Evolutionary conservation across 1,284 basidiomycete species (phyloP), one percentile per base, ranked within the genome.

Genomic region (Apiotrichum laibachii): DNA sequence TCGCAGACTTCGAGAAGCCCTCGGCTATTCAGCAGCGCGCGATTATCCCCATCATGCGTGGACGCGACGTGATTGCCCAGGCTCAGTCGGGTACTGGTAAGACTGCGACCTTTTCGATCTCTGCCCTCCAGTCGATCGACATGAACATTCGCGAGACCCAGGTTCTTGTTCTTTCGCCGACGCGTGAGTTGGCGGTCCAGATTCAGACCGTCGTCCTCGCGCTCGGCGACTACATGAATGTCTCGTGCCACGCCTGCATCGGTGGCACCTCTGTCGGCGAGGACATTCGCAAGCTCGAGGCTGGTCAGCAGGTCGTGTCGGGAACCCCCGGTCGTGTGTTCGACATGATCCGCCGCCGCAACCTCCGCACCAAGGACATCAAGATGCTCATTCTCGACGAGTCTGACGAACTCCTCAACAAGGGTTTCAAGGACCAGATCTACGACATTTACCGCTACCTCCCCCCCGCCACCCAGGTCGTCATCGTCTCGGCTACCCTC

Each of bases 81-180:
- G 96, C 96, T 19, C 96, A 99, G 80, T 98, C 95, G 31, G 96
- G 96, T 74, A 99, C 96, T 31, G 96, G 96, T 84, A 99, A 99
- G 88, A 99, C 96, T 5, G 96, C 96, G 9, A 99, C 96, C 5
- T 99, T 93, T 80, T 91, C 90, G 66, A 94, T 95, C 72, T 89
- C 91, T 67, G 90, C 92, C 72, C 86, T 95, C 50, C 92, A 95
- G 73, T 76, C 92, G 61, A 97, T 99, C 84, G 96, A 99, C 79
- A 88, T 94, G 43, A 89, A 89, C 45, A 85, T 98, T 53, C 87
- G 94, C 59, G 95, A 98, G 79, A 96, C 93, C 1, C 96, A 99
- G 78, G 96, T 92, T 0, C 88, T 99, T 51, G 88, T 99, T 47
- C 86, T 99, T 45, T 95, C 92, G 22, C 90, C 93, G 2, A 97